A percentile compares a stretch with the other conserved stretches of the same genome.
Evolutionary conservation across 176 grass and related monocot species (phyloP).

Genomic region (Rhynchospora tenuis): DNA sequence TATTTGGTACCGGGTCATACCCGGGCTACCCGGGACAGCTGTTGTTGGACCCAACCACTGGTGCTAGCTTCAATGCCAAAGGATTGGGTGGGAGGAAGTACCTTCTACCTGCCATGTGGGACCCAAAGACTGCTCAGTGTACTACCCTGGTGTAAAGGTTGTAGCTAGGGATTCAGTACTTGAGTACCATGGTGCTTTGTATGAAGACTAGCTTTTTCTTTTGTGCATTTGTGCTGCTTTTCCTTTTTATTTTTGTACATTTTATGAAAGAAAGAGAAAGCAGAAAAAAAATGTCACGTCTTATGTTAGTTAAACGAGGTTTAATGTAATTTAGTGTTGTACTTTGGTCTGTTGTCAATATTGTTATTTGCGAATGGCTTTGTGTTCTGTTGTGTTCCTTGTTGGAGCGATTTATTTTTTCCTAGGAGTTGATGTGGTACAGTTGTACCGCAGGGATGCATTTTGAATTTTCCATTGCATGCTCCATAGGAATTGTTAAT

Average conservation of each 20-base stretch:
- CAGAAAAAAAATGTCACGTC: not conserved
- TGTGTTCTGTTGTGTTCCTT: not conserved
- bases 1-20: constrained; percentile 54
- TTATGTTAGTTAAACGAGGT: constrained; percentile 11
- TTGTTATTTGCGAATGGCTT: not conserved
- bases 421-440: not conserved
- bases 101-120: constrained; percentile 74
- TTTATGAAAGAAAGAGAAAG: constrained; percentile 21
- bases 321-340: constrained; percentile 7
- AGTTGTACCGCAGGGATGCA: not conserved
- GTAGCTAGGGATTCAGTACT: not conserved
- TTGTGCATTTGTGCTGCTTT: not conserved
- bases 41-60: constrained; percentile 38
- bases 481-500: too few species aligned
- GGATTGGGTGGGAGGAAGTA: constrained; percentile 36
- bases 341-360: not conserved
- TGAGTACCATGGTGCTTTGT: not conserved
- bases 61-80: constrained; percentile 53
- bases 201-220: constrained; percentile 20
- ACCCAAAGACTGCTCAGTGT: constrained; percentile 54
- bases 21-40: constrained; percentile 52
- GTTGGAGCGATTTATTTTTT: too few species aligned
- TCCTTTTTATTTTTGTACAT: constrained; percentile 21
- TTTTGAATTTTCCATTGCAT: too few species aligned
- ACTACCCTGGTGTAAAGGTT: constrained; percentile 43